Evolutionary conservation across 2,329 filamentous ascomycete genomes (phyloP).

Genomic region (Aspergillus bombycis): DNA sequence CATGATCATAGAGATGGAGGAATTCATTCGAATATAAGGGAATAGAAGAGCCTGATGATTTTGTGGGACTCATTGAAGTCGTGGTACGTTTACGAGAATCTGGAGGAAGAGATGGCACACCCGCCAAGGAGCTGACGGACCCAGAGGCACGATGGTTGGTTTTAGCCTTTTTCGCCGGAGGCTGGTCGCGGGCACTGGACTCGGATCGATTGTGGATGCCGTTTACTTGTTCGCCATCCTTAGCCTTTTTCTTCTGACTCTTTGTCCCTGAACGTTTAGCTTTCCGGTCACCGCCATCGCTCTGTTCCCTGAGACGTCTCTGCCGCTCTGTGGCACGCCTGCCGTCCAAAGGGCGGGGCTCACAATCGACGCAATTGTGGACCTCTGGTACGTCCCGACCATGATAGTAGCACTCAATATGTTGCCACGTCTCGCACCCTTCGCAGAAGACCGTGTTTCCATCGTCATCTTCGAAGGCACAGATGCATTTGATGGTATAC

Average conservation of each 20-base stretch:
- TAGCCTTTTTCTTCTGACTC: slow-evolving; percentile 84
- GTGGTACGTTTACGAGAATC: slow-evolving; percentile 63
- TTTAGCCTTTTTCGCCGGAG: slow-evolving; percentile 77
- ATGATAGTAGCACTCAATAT: slow-evolving; percentile 96
- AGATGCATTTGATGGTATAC: slow-evolving; percentile 98
- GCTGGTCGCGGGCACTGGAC: slow-evolving; percentile 51
- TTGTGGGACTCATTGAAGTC: slow-evolving; percentile 73
- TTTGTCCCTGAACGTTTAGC: slow-evolving; percentile 75
- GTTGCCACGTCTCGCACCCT: slow-evolving; percentile 95
- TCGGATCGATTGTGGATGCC: slow-evolving; percentile 66
- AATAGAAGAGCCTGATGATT: slow-evolving; percentile 61
- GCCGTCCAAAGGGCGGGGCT: slow-evolving; percentile 73
- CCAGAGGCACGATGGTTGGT: slow-evolving; percentile 77
- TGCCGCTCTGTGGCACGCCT: slow-evolving; percentile 76
- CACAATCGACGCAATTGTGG: slow-evolving; percentile 89
- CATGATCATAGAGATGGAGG: slow-evolving; percentile 70
- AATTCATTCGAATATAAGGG: slow-evolving; percentile 76
- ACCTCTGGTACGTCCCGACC: slow-evolving; percentile 72
- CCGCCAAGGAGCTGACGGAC: slow-evolving; percentile 71
- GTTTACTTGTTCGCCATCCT: slow-evolving; percentile 55
- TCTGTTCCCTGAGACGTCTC: slow-evolving; percentile 61
- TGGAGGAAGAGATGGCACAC: slow-evolving; percentile 67
- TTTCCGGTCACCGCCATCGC: slow-evolving; percentile 68
- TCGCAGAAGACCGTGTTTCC: slow-evolving; percentile 98
- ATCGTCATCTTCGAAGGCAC: slow-evolving; percentile 90